Conservation (phyloP, 2,329 filamentous ascomycete species). For the Aspergillus vadensis region DNA sequence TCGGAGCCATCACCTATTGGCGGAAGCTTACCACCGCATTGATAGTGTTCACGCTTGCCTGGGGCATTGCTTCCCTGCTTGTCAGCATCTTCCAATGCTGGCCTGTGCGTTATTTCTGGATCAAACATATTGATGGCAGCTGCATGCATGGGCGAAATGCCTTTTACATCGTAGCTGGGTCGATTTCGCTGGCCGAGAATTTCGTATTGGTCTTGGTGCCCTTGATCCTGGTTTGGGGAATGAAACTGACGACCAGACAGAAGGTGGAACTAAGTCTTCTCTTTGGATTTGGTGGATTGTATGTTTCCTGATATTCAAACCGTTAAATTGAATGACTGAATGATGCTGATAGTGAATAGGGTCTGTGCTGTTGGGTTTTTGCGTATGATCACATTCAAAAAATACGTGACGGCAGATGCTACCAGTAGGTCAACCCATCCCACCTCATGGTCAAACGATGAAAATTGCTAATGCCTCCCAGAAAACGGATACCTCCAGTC, state of each 20-base stretch:
- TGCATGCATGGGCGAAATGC: neutral
- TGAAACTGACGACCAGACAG: slow-evolving; percentile 3
- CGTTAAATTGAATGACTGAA: neutral
- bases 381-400: slow-evolving; percentile 8
- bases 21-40: neutral
- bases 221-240: slow-evolving; percentile 4
- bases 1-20: neutral
- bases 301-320: neutral
- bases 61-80: slow-evolving; percentile 6
- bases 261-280: slow-evolving; percentile 7
- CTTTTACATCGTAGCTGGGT: slow-evolving; percentile 4
- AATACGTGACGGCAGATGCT: neutral
- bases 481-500: neutral
- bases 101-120: slow-evolving; percentile 8
- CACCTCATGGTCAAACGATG: neutral
- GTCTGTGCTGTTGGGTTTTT: slow-evolving; percentile 9
- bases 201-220: slow-evolving; percentile 8
- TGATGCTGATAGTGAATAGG: neutral
- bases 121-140: neutral
- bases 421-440: neutral
- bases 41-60: slow-evolving; percentile 9
- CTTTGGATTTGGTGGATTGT: slow-evolving; percentile 10
- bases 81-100: slow-evolving; percentile 11
- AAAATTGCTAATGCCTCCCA: neutral
- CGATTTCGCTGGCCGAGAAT: slow-evolving; percentile 8